Evolutionary conservation across 257 asterid genomes (phyloP).

Genomic region (Pogostemon cablin): DNA sequence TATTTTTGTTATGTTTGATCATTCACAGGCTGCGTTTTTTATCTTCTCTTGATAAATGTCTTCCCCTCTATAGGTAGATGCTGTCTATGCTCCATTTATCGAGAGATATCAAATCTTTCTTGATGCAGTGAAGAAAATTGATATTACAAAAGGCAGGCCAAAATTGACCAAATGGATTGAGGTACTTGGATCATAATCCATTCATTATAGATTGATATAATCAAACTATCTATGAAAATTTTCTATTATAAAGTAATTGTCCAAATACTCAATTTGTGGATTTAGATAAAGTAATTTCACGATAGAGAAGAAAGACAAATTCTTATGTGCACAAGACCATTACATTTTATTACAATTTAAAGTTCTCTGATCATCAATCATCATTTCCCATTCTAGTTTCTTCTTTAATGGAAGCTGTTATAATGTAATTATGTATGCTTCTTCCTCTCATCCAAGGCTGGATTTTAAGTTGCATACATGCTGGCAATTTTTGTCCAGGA

Average conservation of each 20-base stretch:
- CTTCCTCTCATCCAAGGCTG: background rate
- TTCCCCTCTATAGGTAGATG: conserved; percentile 49
- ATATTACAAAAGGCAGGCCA: conserved; percentile 54
- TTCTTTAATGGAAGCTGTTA: too few relatives aligned
- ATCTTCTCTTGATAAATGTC: conserved; percentile 4
- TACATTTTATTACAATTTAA: too few relatives aligned
- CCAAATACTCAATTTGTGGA: too few relatives aligned
- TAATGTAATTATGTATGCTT: background rate
- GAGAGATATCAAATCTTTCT: conserved; percentile 57
- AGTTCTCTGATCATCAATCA: too few relatives aligned
- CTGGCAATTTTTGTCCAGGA: conserved; percentile 39
- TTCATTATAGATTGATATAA: background rate
- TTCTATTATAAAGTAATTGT: background rate
- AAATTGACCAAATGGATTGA: conserved; percentile 52
- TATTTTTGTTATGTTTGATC: background rate
- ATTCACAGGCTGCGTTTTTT: background rate
- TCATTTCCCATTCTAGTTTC: too few relatives aligned
- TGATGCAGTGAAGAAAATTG: conserved; percentile 39
- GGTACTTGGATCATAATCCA: conserved; percentile 37
- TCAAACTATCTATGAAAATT: background rate
- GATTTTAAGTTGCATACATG: background rate
- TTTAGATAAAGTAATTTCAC: too few relatives aligned
- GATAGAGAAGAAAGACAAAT: too few relatives aligned
- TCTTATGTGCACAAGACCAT: too few relatives aligned
- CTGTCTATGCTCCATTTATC: conserved; percentile 54